phyloP scores from a whole-genome alignment of 2,329 filamentous ascomycete species.

The Colletotrichum karsti region DNA sequence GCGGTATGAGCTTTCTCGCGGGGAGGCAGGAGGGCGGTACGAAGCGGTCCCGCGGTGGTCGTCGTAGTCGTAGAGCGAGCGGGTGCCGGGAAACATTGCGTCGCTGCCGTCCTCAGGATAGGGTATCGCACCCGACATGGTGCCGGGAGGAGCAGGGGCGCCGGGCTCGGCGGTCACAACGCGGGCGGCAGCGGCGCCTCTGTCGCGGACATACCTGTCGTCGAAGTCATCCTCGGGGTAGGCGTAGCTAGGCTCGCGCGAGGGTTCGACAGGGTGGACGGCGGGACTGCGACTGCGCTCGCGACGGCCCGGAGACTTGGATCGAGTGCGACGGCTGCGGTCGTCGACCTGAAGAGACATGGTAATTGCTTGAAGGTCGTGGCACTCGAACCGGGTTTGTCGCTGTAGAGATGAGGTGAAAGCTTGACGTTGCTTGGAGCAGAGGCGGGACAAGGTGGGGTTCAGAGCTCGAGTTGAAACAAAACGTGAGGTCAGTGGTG shows the following conservation, averaged over 20 bases:
- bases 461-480: constrained; percentile 24
- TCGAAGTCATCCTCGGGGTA: constrained; percentile 53
- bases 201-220: constrained; percentile 38
- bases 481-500: no score
- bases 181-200: constrained; percentile 27
- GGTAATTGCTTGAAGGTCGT: constrained; percentile 21
- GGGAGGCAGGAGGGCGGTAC: constrained; percentile 45
- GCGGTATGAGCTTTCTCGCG: constrained; percentile 44
- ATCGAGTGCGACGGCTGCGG: constrained; percentile 52
- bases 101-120: constrained; percentile 50
- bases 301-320: constrained; percentile 54
- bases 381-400: constrained; percentile 18
- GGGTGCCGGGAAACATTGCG: constrained; percentile 45
- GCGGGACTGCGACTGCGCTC: constrained; percentile 44
- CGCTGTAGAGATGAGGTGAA: constrained; percentile 10
- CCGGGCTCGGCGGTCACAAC: constrained; percentile 25
- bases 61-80: constrained; percentile 50
- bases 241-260: constrained; percentile 51
- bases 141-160: not conserved
- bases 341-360: constrained; percentile 64
- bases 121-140: constrained; percentile 38
- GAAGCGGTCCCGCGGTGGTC: constrained; percentile 35
- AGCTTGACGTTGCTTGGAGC: not conserved
- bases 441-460: constrained; percentile 1
- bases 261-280: constrained; percentile 44